Conservation (phyloP, 352 stramenopile species). For the Pythium vanterpoolii region DNA sequence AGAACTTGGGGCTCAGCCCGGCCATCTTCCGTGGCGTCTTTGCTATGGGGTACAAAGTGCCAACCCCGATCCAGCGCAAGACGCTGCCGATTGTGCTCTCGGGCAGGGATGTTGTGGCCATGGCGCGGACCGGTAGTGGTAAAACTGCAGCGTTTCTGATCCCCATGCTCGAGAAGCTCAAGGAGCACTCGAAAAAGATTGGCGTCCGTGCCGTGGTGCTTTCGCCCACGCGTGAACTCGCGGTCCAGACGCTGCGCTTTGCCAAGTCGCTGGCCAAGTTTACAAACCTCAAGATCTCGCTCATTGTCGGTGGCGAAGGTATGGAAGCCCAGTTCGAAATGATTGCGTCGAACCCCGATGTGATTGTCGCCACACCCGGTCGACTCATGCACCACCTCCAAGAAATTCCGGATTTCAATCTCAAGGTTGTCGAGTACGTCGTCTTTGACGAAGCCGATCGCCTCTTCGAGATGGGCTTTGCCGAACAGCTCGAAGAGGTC, state of each 20-base stretch:
- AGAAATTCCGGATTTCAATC: constrained; percentile 92
- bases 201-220: constrained; percentile 90
- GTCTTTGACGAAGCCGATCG: constrained; percentile 99
- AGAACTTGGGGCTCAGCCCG: constrained; percentile 79
- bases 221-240: constrained; percentile 97
- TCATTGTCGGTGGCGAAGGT: constrained; percentile 96
- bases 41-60: constrained; percentile 95
- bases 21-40: constrained; percentile 85
- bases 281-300: constrained; percentile 86
- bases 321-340: constrained; percentile 98
- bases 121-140: constrained; percentile 97
- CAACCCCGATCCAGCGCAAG: constrained; percentile 99
- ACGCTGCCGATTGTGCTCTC: constrained; percentile 95
- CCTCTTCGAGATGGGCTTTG: constrained; percentile 99
- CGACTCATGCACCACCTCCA: constrained; percentile 93
- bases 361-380: constrained; percentile 94
- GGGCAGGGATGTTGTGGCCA: constrained; percentile 96
- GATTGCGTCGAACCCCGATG: constrained; percentile 91
- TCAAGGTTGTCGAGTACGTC: constrained; percentile 90
- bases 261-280: constrained; percentile 90
- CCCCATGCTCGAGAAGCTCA: constrained; percentile 96
- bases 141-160: constrained; percentile 99
- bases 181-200: constrained; percentile 89
- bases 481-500: constrained; percentile 95
- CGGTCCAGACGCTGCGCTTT: constrained; percentile 95